Conservation (phyloP, 768 basidiomycete genomes). For the Lactarius hatsudake region DNA sequence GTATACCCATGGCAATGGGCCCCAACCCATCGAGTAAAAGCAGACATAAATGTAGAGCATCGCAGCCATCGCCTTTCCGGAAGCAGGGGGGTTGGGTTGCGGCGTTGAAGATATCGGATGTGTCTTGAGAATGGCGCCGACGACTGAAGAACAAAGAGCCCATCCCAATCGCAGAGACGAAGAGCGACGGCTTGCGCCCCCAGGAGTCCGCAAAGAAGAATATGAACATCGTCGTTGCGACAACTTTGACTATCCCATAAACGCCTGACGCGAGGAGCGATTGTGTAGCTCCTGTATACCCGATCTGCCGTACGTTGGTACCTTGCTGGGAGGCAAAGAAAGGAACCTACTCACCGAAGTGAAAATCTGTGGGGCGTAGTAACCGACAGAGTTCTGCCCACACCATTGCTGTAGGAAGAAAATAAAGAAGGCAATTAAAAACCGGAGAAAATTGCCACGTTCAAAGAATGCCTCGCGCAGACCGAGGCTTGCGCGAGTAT, state of each 20-base stretch:
- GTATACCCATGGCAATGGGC: conserved; percentile 58
- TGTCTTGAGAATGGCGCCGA: conserved; percentile 80
- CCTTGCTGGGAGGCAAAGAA: neutral
- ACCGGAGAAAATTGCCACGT: conserved; percentile 78
- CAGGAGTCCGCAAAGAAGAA: conserved; percentile 65
- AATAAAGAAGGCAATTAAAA: conserved; percentile 79
- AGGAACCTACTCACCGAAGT: conserved; percentile 44
- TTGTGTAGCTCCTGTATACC: conserved; percentile 55
- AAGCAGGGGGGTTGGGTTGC: conserved; percentile 40
- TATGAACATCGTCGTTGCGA: conserved; percentile 64
- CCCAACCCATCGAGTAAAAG: conserved; percentile 89
- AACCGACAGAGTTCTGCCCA: conserved; percentile 78
- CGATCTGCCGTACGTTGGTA: conserved; percentile 45
- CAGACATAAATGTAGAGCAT: conserved; percentile 85
- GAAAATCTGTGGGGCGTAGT: conserved; percentile 77
- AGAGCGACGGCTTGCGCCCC: conserved; percentile 66
- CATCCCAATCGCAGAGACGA: conserved; percentile 79
- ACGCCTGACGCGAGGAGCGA: conserved; percentile 72
- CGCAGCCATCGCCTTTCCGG: conserved; percentile 76
- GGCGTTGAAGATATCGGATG: conserved; percentile 52
- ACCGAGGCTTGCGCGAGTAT: conserved; percentile 61
- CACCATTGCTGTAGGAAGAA: conserved; percentile 82
- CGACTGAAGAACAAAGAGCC: conserved; percentile 75
- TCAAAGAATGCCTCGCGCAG: conserved; percentile 71
- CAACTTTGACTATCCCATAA: conserved; percentile 65